A percentile compares a stretch with the other conserved stretches of the same genome.
These are phyloP conservation scores for Tetragonia tetragonoides DNA, from an alignment of 148 eudicot species.

Conservation along the genomic window DNA sequence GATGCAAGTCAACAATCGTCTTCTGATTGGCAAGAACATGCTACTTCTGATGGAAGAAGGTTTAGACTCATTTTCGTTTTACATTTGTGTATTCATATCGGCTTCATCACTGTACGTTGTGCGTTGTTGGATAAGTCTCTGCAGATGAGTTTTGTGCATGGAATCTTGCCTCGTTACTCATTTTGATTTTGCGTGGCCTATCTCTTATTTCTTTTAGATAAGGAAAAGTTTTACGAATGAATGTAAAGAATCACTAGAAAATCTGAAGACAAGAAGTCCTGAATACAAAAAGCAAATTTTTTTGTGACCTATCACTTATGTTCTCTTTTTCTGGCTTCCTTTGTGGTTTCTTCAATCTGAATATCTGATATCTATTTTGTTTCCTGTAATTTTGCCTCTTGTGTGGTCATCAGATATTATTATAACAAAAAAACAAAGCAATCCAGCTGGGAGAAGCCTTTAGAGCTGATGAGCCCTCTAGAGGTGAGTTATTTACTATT, in stretches of 20 bases:
- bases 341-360: neutral
- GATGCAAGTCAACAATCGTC: slow-evolving; percentile 50
- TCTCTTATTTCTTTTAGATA: neutral
- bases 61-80: slow-evolving; percentile 13
- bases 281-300: too few species aligned
- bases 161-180: neutral
- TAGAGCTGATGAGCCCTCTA: slow-evolving; percentile 85
- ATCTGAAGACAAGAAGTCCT: too few species aligned
- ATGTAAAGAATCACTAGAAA: too few species aligned
- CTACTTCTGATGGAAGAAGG: slow-evolving; percentile 80
- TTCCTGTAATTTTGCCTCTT: neutral
- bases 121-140: neutral
- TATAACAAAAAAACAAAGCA: slow-evolving; percentile 90
- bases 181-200: neutral
- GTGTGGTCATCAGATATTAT: slow-evolving; percentile 56
- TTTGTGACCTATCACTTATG: neutral
- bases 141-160: neutral
- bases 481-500: slow-evolving; percentile 64
- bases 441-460: slow-evolving; percentile 98
- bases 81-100: neutral
- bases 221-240: too few species aligned
- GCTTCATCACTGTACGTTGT: neutral
- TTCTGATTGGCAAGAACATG: slow-evolving; percentile 95
- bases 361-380: slow-evolving; percentile 7
- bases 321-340: neutral